Evolutionary conservation across 2,329 filamentous ascomycete genomes (phyloP), one percentile per base, ranked within the genome.

Genomic region (Colletotrichum sp.): DNA sequence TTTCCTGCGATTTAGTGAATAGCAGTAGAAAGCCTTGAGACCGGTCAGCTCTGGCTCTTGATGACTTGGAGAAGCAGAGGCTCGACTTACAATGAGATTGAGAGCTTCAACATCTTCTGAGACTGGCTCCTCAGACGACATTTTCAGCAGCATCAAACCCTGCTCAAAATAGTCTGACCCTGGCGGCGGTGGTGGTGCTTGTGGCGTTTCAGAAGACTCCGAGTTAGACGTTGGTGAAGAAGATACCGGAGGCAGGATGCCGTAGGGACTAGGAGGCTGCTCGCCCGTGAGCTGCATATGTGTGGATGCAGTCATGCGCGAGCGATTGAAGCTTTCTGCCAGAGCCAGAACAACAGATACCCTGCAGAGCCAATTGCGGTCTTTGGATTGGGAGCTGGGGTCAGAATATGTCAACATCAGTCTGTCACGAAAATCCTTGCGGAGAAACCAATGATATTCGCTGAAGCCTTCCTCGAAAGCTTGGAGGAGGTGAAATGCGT

Each of bases 361-460:
- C 10, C 76, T 62, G 39, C 76, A 78, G 4, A 79, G 69, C 78
- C 78, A 79, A 39, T 78, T 78, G 12, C 77, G 64, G 39, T 79
- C 77, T n/a, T 70, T 34, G 3, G 74, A 71, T 39, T 79, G 78
- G 8, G 77, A 78, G 13, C 15, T 26, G 7, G 77, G 77, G 18
- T 77, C 66, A 7, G 77, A 71, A n/a, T 79, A 78, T 4, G 74
- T 79, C 63, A 69, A 28, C 3, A 72, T n/a, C 1, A 79, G 65
- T 13, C 76, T 62, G 15, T 78, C 67, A 1, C 65, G 72, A 21
- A 79, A 79, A 5, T 26, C 60, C 59, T 71, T 75, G 7, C 78
- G 71, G 9, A 77, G 70, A 32, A 74, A 77, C 74, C 76, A 79
- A 60, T 79, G 78, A n/a, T 79, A 79, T 32, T 78, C 78, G 39